Evolutionary conservation across 139 green algal species (phyloP).

Genomic region (Chlamydomonas sp.): DNA sequence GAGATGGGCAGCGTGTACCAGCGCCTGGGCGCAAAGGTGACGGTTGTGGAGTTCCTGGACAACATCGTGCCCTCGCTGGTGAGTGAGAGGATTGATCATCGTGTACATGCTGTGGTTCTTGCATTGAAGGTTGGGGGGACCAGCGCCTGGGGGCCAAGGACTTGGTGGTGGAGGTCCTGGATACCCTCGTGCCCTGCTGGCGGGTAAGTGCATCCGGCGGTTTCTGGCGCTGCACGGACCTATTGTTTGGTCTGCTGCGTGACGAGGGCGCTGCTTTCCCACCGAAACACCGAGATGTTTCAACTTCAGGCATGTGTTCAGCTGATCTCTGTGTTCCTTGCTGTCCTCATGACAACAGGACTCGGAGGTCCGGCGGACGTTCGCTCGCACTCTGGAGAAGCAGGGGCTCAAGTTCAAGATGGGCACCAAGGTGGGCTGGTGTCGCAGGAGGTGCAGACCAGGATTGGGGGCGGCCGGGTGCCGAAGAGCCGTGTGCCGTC

Average conservation of each 20-base stretch:
- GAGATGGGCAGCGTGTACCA: slow-evolving; percentile 98
- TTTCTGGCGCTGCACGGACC: no score
- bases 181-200: slow-evolving; percentile 80
- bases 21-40: slow-evolving; percentile 93
- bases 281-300: no score
- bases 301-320: no score
- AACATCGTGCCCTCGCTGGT: slow-evolving; percentile 94
- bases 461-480: neutral
- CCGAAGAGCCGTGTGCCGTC: no score
- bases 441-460: no score
- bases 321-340: no score
- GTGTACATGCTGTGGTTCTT: no score
- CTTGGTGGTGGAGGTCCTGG: slow-evolving; percentile 85
- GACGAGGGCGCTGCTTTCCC: no score
- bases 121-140: no score
- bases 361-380: slow-evolving; percentile 84
- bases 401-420: slow-evolving; percentile 99
- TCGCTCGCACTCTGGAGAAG: slow-evolving; percentile 95
- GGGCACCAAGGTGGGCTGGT: slow-evolving; percentile 73
- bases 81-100: neutral
- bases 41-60: slow-evolving; percentile 96
- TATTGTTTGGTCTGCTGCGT: no score
- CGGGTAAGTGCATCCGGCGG: no score
- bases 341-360: slow-evolving; percentile 62
- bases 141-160: no score